Base-by-base conservation (phyloP, 257 asterid species). In the Solanum chilense region DNA sequence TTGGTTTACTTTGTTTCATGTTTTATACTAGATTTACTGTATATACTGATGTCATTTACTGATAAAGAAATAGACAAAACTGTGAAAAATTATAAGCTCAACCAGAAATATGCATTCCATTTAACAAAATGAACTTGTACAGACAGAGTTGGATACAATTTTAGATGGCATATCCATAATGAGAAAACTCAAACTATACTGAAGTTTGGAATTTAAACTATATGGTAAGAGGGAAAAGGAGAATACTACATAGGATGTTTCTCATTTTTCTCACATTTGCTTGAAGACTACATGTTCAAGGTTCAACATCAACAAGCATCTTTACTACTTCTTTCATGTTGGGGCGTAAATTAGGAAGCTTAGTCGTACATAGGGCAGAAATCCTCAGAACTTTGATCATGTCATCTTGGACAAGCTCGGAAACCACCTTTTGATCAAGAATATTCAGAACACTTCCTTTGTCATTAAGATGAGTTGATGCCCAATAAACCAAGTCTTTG, bases 281-380 rank as follows among this genome's bases (percentile, higher is more conserved):
- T 91, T 9, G 93, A 89, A 7, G 94, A 92, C 84, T 92, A 20
- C 86, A 81, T 47, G 84, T 76, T 45, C 71, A 70, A 85, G 82
- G 82, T 45, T 45, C 82, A 44, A 16, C 83, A 70, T 70, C 88
- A 42, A 76, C 56, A 16, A 86, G 88, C 86, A 86, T 86, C 14
- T 78, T 76, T 21, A 86, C 88, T 29, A 86, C 81, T 14, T 42
- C 39, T 81, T 83, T 86, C 88, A 77, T 86, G 69, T 45, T 86
- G n/a, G 88, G 88, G 47, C 88, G 47, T 76, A 86, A 71, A 39
- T 47, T 39, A 31, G 81, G 86, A 13, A 86, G 81, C 70, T 81
- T 86, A 37, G 49, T 47, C 29, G 88, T 86, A 47, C 88, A 86
- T n/a, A 76, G 45, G n/a, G 47, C 82, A 70, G 88, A 84, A 56